phyloP scores from a whole-genome alignment of 306 rosid genomes.

The Senna tora region DNA sequence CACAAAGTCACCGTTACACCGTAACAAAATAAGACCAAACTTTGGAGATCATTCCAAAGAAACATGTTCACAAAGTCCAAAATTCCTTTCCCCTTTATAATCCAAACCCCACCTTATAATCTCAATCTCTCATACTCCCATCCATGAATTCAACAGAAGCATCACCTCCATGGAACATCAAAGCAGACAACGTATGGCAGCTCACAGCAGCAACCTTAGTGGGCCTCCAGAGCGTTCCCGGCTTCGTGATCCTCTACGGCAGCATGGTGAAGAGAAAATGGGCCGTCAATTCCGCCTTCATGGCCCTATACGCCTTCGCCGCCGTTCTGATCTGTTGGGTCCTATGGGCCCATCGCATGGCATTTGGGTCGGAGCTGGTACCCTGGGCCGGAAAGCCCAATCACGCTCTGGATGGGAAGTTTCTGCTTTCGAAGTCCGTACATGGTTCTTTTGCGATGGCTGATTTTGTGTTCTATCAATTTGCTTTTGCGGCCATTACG shows the following conservation, averaged over 20 bases:
- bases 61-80: constrained; percentile 32
- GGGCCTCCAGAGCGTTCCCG: constrained; percentile 67
- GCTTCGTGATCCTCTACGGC: constrained; percentile 66
- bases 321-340: constrained; percentile 74
- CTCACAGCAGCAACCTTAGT: constrained; percentile 67
- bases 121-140: not conserved
- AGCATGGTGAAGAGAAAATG: constrained; percentile 76
- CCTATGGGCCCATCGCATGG: constrained; percentile 70
- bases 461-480: constrained; percentile 63
- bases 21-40: constrained; percentile 18
- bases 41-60: constrained; percentile 46
- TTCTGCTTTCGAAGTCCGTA: constrained; percentile 33
- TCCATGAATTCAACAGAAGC: constrained; percentile 38
- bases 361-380: constrained; percentile 43
- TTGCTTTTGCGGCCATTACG: constrained; percentile 82
- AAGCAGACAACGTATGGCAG: constrained; percentile 79
- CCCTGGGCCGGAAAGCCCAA: constrained; percentile 53
- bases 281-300: constrained; percentile 75
- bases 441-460: constrained; percentile 54
- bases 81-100: constrained; percentile 33
- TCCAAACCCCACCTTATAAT: not conserved
- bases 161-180: constrained; percentile 61
- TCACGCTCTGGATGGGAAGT: constrained; percentile 39
- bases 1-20: too few relatives aligned
- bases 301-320: constrained; percentile 68